phyloP scores from a whole-genome alignment of 768 basidiomycete genomes.

The Amanita exitialis region DNA sequence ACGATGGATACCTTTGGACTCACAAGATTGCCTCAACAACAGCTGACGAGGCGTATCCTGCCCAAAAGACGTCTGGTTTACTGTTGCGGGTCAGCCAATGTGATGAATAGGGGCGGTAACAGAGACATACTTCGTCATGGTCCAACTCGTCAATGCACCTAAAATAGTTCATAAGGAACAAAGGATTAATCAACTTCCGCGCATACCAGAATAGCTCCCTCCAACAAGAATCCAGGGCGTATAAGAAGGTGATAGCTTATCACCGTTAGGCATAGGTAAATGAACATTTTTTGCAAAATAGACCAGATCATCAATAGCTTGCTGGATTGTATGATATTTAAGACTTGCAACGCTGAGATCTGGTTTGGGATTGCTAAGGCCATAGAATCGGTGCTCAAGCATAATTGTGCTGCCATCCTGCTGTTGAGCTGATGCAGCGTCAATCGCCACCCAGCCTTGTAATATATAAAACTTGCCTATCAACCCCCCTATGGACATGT shows the following conservation, averaged over 20 bases:
- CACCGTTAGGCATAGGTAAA: constrained; percentile 59
- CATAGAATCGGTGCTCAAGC: constrained; percentile 69
- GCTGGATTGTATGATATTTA: constrained; percentile 54
- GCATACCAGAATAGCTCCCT: constrained; percentile 38
- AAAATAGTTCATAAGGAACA: background rate
- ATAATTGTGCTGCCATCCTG: constrained; percentile 53
- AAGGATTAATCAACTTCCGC: background rate
- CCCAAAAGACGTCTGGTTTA: constrained; percentile 51
- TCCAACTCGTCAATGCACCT: constrained; percentile 47
- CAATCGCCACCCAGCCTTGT: background rate
- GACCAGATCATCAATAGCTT: constrained; percentile 64
- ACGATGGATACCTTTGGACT: constrained; percentile 9
- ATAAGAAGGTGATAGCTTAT: constrained; percentile 43
- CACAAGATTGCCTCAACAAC: constrained; percentile 54
- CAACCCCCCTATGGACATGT: constrained; percentile 49
- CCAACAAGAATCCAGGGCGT: constrained; percentile 42
- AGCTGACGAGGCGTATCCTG: constrained; percentile 56
- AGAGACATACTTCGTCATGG: constrained; percentile 51
- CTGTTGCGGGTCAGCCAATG: constrained; percentile 18
- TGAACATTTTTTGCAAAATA: constrained; percentile 62
- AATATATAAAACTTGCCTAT: constrained; percentile 23
- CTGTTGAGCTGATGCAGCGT: constrained; percentile 36
- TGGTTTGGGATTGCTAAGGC: constrained; percentile 62
- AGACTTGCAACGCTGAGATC: constrained; percentile 52
- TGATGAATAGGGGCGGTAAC: background rate